A percentile compares a stretch with the other conserved stretches of the same genome.
These are phyloP conservation scores for Vachellia collinsii DNA, from an alignment of 306 rosid genomes.

Conservation along the genomic window DNA sequence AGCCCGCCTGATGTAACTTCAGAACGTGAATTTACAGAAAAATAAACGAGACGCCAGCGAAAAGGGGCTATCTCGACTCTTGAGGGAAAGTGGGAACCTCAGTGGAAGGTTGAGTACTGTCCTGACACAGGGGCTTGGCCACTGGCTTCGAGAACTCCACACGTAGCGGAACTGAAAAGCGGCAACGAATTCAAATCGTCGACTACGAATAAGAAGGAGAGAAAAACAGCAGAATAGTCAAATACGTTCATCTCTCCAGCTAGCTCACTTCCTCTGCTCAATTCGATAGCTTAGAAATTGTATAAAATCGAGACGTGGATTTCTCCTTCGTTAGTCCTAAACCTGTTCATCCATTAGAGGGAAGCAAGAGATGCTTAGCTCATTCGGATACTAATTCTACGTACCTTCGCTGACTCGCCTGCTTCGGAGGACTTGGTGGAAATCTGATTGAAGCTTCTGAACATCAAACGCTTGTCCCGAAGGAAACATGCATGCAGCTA, in stretches of 20 bases:
- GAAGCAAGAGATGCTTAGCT: not conserved
- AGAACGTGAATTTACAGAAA: not conserved
- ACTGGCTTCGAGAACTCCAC: conserved; percentile 64
- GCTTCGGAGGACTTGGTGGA: conserved; percentile 52
- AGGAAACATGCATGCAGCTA: conserved; percentile 16
- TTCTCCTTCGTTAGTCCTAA: not conserved
- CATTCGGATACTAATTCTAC: not conserved
- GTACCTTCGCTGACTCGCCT: conserved; percentile 59
- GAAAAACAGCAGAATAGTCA: not conserved
- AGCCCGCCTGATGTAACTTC: conserved; percentile 42
- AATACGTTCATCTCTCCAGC: not conserved
- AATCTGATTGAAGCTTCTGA: conserved; percentile 60
- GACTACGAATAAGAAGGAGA: not conserved
- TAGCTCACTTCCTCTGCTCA: not conserved
- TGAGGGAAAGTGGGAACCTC: conserved; percentile 51
- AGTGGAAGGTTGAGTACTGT: conserved; percentile 40
- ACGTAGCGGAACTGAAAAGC: conserved; percentile 58
- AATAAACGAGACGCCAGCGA: not conserved
- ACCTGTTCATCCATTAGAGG: not conserved
- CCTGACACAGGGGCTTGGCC: conserved; percentile 56
- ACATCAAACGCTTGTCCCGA: conserved; percentile 47
- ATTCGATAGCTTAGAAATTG: not conserved
- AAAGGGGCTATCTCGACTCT: conserved; percentile 3
- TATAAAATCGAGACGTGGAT: not conserved
- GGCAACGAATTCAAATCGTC: not conserved